Evolutionary conservation across 495 filamentous ascomycete genomes (phyloP), one percentile per base, ranked within the genome.

Genomic region (Aspergillus taichungensis): DNA sequence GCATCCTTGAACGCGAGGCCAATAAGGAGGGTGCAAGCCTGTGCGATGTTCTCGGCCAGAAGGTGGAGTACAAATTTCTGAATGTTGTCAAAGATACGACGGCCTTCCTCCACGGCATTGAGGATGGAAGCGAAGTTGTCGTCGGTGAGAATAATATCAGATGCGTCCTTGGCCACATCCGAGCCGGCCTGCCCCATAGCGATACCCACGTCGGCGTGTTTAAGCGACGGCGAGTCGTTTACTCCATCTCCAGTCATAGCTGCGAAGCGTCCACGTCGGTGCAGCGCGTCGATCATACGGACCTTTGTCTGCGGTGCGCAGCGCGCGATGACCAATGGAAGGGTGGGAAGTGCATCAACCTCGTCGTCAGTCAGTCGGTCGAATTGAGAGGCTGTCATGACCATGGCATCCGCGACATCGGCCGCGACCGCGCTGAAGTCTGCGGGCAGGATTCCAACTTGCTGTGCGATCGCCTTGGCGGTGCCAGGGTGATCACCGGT

Each of bases 211-310:
- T 94, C 87, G 12, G 88, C 84, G 28, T 78, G 75, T 59, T 87
- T 87, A 13, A 94, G 68, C 2, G 85, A 85, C 1, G 87, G 86
- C 4, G 84, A 82, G 61, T 92, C 88, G 57, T 94, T 94, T 42
- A 92, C 87, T 45, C 88, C 87, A 46, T 92, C 87, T 56, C 88
- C 87, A n/a, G 87, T 90, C 75, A 94, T 87, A 28, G 83, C 86
- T 11, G 78, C 82, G 50, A 85, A 82, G 27, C 65, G 56, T 28
- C 76, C 75, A 40, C 82, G 67, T 34, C 82, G 74, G 47, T 86
- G 83, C 43, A 89, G 60, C 5, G 83, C 82, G 40, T 87, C 79
- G 29, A 92, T 83, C 78, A 89, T 87, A 37, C 84, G 79, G 31
- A 88, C 78, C 57, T 87, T 88, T 13, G 82, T 86, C 38, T 78